Percentiles rank a stretch among this genome's conserved stretches.
Conservation (phyloP, 2,329 filamentous ascomycete genomes). For the Cryphonectria nitschkei region DNA sequence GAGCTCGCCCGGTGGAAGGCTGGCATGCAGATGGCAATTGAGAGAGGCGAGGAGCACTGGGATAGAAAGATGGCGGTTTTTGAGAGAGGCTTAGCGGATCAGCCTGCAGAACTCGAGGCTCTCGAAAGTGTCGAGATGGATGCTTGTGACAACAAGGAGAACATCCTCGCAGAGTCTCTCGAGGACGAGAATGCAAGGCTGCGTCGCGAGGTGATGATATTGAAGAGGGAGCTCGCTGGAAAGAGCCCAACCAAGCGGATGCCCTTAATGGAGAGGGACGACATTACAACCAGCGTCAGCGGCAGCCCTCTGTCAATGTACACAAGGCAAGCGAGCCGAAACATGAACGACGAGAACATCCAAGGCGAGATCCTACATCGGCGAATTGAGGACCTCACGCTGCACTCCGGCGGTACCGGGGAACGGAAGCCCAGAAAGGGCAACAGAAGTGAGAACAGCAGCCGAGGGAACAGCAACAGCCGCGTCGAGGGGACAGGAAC, state of each 20-base stretch:
- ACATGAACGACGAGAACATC: conserved; percentile 13
- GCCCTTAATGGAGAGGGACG: conserved; percentile 59
- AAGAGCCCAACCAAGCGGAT: conserved; percentile 66
- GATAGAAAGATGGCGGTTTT: conserved; percentile 77
- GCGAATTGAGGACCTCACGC: conserved; percentile 55
- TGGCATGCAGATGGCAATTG: conserved; percentile 76
- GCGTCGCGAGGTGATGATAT: conserved; percentile 63
- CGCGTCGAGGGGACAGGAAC: conserved; percentile 41
- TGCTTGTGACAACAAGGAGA: conserved; percentile 61
- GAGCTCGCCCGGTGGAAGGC: conserved; percentile 84
- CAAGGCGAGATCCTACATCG: conserved; percentile 44
- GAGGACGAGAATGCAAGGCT: conserved; percentile 74
- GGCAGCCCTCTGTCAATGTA: conserved; percentile 15
- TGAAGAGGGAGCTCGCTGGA: conserved; percentile 67
- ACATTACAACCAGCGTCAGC: conserved; percentile 39
- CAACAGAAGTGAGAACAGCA: conserved; percentile 32
- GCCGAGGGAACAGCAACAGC: conserved; percentile 28
- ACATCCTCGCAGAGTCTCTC: conserved; percentile 64
- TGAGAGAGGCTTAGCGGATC: conserved; percentile 53
- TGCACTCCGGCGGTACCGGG: conserved; percentile 41
- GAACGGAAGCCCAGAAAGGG: conserved; percentile 18
- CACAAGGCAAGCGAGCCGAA: conserved; percentile 16
- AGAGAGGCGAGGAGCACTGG: conserved; percentile 80
- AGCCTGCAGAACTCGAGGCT: conserved; percentile 50
- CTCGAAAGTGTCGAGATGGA: conserved; percentile 46